A percentile compares a stretch with the other conserved stretches of the same genome.
Evolutionary conservation across 352 stramenopile genomes (phyloP).

Genomic region (Sclerospora graminicola): DNA sequence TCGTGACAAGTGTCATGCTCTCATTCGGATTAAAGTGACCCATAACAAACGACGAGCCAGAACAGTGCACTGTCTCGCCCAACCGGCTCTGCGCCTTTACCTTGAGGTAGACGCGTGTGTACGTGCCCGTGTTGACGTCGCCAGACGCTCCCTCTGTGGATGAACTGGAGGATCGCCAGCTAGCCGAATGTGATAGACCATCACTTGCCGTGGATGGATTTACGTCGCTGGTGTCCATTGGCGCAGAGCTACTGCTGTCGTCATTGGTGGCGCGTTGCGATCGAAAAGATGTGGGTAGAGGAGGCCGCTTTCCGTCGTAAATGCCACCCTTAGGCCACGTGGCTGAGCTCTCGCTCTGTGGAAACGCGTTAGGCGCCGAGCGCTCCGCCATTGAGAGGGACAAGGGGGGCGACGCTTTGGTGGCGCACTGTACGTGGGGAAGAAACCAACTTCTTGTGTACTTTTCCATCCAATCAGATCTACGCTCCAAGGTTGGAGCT

Average conservation of each 20-base stretch:
- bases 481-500: background rate
- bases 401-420: slow-evolving; percentile 9
- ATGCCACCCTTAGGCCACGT: slow-evolving; percentile 21
- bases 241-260: background rate
- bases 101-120: slow-evolving; percentile 68
- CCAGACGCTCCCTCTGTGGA: slow-evolving; percentile 23
- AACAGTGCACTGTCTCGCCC: slow-evolving; percentile 71
- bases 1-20: slow-evolving; percentile 92
- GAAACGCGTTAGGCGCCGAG: slow-evolving; percentile 7
- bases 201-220: background rate
- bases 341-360: slow-evolving; percentile 11
- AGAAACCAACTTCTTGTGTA: background rate
- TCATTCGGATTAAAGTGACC: slow-evolving; percentile 83
- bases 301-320: slow-evolving; percentile 36
- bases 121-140: slow-evolving; percentile 76
- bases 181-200: slow-evolving; percentile 24
- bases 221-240: slow-evolving; percentile 10
- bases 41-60: slow-evolving; percentile 77
- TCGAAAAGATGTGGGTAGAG: slow-evolving; percentile 29
- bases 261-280: slow-evolving; percentile 10
- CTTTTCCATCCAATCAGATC: slow-evolving; percentile 4
- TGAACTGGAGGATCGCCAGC: slow-evolving; percentile 23
- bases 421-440: background rate
- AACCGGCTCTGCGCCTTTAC: slow-evolving; percentile 59
- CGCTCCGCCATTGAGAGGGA: slow-evolving; percentile 13